Conservation (phyloP, 441 rosid species). For the Dalechampia spathulata region DNA sequence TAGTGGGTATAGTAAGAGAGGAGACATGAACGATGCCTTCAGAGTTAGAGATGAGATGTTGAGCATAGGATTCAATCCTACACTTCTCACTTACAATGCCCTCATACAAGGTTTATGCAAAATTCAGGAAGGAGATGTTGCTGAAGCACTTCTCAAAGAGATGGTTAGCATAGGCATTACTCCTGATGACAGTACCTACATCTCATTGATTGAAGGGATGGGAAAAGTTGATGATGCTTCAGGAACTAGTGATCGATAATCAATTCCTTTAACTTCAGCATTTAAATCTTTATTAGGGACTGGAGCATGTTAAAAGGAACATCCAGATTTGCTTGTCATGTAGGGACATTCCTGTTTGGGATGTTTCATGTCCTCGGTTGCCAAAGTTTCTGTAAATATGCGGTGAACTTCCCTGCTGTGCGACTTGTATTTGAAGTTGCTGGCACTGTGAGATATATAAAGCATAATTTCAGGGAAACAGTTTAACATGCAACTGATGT, state of each 20-base stretch:
- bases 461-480: slow-evolving; percentile 1
- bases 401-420: background rate
- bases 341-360: slow-evolving; percentile 1
- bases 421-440: background rate
- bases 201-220: slow-evolving; percentile 64
- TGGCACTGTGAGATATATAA: background rate
- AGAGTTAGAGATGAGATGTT: slow-evolving; percentile 77
- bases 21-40: slow-evolving; percentile 71
- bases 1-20: slow-evolving; percentile 80
- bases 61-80: slow-evolving; percentile 73
- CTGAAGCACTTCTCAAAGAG: slow-evolving; percentile 70
- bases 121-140: slow-evolving; percentile 58
- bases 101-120: slow-evolving; percentile 68
- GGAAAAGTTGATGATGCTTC: slow-evolving; percentile 21
- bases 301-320: background rate
- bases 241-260: slow-evolving; percentile 13
- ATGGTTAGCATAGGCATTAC: slow-evolving; percentile 73
- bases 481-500: background rate
- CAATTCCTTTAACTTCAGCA: slow-evolving; percentile 3
- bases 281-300: background rate
- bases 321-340: background rate
- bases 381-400: background rate
- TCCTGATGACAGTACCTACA: slow-evolving; percentile 72
- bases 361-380: background rate
- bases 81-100: slow-evolving; percentile 79